Evolutionary conservation across 495 filamentous ascomycete genomes (phyloP), one percentile per base, ranked within the genome.

Genomic region (Letharia lupina): DNA sequence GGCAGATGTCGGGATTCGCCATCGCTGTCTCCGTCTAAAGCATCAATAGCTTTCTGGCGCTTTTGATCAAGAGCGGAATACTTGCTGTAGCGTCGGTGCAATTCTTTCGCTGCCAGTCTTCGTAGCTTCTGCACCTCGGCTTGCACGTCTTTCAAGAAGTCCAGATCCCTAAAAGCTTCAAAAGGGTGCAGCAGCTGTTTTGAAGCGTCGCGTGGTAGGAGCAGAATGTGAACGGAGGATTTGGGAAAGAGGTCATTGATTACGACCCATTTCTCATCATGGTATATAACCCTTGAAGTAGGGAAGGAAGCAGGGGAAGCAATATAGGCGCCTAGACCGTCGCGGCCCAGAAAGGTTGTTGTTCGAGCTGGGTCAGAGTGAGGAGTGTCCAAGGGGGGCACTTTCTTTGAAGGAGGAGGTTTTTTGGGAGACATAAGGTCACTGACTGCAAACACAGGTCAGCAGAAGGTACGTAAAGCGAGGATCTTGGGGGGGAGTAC

Each of bases 231-330:
- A 10, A 97, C 77, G 16, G 82, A 84, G 31, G 91, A 85, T 75
- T 98, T 97, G 7, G 93, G 91, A 73, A 84, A 98, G 60, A 83
- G 74, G 75, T 98, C 94, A 52, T 88, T 78, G 76, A 97, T 91
- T 20, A 84, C 83, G 52, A 97, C 93, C 66, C 89, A 95, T 66
- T 87, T 75, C 10, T 79, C 76, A 69, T 86, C 84, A 75, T 89
- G 77, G 73, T 84, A 88, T 59, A 97, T 81, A 1, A 97, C 87
- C 1, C 79, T 75, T 48, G 72, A 75, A 2, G 82, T 52, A 0
- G 88, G 85, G 70, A 84, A 90, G 3, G 82, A 76, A 20, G 83
- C 78, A 0, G 92, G 91, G 61, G 85, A 76, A n/a, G 78, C 68
- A 64, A 88, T 87, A 78, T 96, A 96, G 11, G 79, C 81, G 60